Base-by-base conservation (phyloP, 2,329 filamentous ascomycete species). In the Nigrospora oryzae region DNA sequence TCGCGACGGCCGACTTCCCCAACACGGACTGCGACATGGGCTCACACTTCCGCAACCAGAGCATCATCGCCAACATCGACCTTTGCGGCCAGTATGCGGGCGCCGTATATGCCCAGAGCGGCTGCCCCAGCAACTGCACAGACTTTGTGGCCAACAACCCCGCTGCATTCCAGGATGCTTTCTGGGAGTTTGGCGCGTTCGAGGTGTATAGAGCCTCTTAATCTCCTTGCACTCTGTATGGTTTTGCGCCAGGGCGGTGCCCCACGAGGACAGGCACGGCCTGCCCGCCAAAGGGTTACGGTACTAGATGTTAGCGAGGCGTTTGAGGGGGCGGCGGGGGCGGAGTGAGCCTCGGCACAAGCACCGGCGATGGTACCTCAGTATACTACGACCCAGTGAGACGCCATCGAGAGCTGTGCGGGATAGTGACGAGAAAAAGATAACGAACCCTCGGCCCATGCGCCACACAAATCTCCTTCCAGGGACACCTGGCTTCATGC, bases 11-110 rank as follows among this genome's bases (percentile, higher is more conserved):
- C 2, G 82, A 86, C 48, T 84, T 84, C 57, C 82, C 82, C 13
- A 70, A 65, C 52, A 84, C 81, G 0, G 60, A 74, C 38, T 85
- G 81, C 62, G 64, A 80, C 47, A 77, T 84, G 41, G 59, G 61
- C 6, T 66, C 63, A 4, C 78, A 83, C 54, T 84, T 85, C 59
- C 67, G 62, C 44, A 85, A 84, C 54, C 74, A 82, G 58, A 81
- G 77, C 51, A 84, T 85, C 52, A 71, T 84, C 50, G 72, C 72
- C 36, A 83, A 85, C 53, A 83, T 84, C 49, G 76, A 81, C 57
- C 62, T 85, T 8, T 85, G 81, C 51, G 82, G 81, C 1, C 60
- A 73, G 36, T 67, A 77, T 51, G 74, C 73, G 4, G 71, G 73
- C 38, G 64, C 62, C 3, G 61, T 64, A 32, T 79, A 71, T 53